Base-by-base conservation (phyloP, 441 rosid genomes). In the Kokia cookei region DNA sequence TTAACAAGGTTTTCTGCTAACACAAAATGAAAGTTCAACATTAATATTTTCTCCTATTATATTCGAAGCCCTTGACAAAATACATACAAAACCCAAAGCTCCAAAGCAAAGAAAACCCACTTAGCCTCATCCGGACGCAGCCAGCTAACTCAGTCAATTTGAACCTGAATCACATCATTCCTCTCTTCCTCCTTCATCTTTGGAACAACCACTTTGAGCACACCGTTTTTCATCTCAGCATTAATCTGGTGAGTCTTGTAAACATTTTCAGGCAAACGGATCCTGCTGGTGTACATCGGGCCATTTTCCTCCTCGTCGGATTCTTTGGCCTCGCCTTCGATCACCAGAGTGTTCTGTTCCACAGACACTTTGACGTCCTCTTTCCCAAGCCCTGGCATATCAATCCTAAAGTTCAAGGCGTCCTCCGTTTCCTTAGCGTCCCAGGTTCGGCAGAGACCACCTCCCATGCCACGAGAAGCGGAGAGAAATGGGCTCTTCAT, bases 181-280 rank as follows among this genome's bases (percentile, higher is more conserved):
- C 27, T 50, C 27, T 68, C 72, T n/a, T 84, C 82, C n/a, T 80
- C 86, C 59, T 83, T 79, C 29, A 84, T 83, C 84, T 90, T 90
- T 0, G 94, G 92, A 50, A 90, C 81, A 32, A 76, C 81, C 61
- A 90, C 86, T 73, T 78, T 88, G 74, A 90, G 40, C 47, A 90
- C 92, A 0, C 94, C 94, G 26, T 90, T 82, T 85, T 85, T 90
- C 92, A 90, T 88, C 88, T 90, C 94, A 19, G 94, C 94, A 79
- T 82, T 84, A 12, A 90, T 88, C 76, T 83, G 74, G 54, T 83
- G 85, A 0, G 72, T 77, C 80, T 70, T 86, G 76, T 80, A 88
- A 5, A 84, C 2, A 27, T 85, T 84, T 62, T 63, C 81, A 0
- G 90, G 87, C 73, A 90, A 60, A 3, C 82, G 83, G 60, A 90